phyloP scores from a whole-genome alignment of 176 grass and related monocot species.

The Bonia amplexicaulis region DNA sequence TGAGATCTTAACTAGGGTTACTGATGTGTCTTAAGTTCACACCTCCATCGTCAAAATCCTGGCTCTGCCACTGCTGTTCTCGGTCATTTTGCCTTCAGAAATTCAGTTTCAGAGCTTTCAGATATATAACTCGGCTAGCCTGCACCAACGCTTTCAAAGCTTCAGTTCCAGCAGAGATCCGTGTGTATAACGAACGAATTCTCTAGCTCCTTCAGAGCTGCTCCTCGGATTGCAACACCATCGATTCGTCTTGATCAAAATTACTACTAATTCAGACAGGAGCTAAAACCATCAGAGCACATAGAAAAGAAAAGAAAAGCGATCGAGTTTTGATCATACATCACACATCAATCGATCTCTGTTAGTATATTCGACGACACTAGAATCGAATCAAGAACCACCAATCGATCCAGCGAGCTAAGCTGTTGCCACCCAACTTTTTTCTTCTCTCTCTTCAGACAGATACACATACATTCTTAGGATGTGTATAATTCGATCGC shows the following conservation, averaged over 20 bases:
- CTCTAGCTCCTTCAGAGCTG: neutral
- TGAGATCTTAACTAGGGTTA: too few relatives aligned
- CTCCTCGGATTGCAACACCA: neutral
- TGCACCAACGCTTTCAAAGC: neutral
- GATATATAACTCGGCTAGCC: neutral
- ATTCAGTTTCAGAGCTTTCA: neutral
- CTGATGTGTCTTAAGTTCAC: too few relatives aligned
- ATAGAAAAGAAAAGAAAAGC: neutral
- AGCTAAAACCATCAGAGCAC: neutral
- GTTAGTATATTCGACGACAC: neutral
- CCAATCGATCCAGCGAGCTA: neutral
- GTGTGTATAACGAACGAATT: neutral
- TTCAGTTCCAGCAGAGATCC: neutral
- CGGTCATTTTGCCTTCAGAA: neutral
- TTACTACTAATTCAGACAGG: neutral
- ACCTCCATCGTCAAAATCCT: fast-evolving
- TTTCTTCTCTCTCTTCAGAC: neutral
- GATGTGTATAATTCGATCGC: neutral
- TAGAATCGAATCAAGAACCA: neutral
- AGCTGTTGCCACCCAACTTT: neutral
- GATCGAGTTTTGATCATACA: neutral
- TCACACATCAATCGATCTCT: neutral
- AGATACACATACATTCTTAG: neutral
- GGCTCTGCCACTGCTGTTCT: too few relatives aligned
- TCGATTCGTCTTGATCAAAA: neutral